Evolutionary conservation across 345 rosid genomes (phyloP), one percentile per base, ranked within the genome.

Genomic region (Punica granatum): DNA sequence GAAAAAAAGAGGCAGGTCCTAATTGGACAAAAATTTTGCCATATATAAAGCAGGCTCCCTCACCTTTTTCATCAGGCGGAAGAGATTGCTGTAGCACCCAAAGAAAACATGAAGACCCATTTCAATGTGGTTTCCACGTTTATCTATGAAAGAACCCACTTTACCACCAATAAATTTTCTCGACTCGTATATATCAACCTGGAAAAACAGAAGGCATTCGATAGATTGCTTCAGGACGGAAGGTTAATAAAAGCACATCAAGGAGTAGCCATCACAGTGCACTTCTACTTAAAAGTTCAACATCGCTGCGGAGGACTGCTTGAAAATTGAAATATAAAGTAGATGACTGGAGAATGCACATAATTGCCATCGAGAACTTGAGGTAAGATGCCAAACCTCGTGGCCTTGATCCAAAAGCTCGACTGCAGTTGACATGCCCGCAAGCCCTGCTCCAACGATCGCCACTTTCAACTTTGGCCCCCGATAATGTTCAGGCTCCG

Each of bases 81-180:
- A 94, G 69, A 94, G 95, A 80, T 94, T 94, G 79, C 83, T 94
- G 77, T 94, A 94, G 86, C 99, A 94, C 43, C 99, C 99, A 56
- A 94, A 94, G 85, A 94, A 94, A 69, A 91, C 99, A 64, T 94
- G 99, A 76, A 94, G 81, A 41, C 97, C 99, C 99, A 94, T 94
- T 86, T 94, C 99, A 2, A 94, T 71, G 69, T 94, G 99, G 81
- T 94, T 94, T 67, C 99, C 99, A 12, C 77, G 80, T 77, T 44
- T 85, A 83, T 94, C 99, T 67, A 94, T 88, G 77, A 94, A 91
- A 16, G 99, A 94, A 70, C 99, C 99, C 18, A 91, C 99, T 88
- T 94, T 94, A 68, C 99, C 99, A 70, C 99, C 99, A 68, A 91
- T 91, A 82, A 94, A 94, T 49, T 86, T 11, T 79, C 95, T 85